Percentiles rank a stretch among this genome's conserved stretches.
Evolutionary conservation across 257 asterid genomes (phyloP).

Genomic region (Linaria vulgaris): DNA sequence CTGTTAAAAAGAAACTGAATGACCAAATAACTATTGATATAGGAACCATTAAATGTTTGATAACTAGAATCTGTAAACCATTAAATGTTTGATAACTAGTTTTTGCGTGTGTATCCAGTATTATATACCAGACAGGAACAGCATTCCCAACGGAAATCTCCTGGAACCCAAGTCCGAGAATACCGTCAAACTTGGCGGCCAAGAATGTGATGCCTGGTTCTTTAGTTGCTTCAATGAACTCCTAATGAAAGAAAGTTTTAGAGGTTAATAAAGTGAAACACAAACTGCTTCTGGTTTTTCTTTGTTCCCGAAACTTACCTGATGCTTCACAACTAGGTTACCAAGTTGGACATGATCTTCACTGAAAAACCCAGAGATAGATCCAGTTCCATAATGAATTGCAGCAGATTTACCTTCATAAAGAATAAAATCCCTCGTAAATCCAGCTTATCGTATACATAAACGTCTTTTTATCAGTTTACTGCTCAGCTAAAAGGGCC

Average conservation of each 20-base stretch:
- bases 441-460: constrained; percentile 12
- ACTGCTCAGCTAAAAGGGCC: constrained; percentile 3
- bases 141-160: constrained; percentile 81
- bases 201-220: constrained; percentile 82
- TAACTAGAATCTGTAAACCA: too few species aligned
- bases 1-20: constrained; percentile 32
- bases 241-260: constrained; percentile 42
- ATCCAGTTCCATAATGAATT: constrained; percentile 87
- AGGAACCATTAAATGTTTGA: too few species aligned
- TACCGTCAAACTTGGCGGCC: constrained; percentile 92
- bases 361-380: constrained; percentile 89
- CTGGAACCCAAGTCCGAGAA: constrained; percentile 92
- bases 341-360: constrained; percentile 66
- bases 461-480: background rate
- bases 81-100: too few species aligned
- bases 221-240: constrained; percentile 80
- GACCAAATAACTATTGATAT: background rate
- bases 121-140: constrained; percentile 76
- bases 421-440: constrained; percentile 14
- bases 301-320: constrained; percentile 42
- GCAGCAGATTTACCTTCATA: constrained; percentile 77
- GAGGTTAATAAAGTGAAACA: background rate
- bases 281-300: background rate
- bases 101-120: background rate
- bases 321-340: constrained; percentile 59